Base-by-base conservation (phyloP, 768 basidiomycete species). In the Tulasnella sp. region DNA sequence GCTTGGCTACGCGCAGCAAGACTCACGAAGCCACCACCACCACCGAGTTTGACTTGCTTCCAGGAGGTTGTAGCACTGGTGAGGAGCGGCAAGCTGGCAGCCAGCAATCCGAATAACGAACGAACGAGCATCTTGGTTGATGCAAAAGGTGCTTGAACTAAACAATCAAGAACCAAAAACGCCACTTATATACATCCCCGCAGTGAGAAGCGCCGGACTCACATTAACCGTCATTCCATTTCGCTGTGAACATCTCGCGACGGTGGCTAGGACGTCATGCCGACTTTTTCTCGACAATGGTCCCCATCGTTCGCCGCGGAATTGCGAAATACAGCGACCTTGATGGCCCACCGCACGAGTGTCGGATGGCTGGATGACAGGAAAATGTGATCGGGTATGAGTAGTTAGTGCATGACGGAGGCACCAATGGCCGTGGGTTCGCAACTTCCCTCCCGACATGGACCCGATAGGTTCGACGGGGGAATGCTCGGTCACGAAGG, bases 21-120 rank as follows among this genome's bases (percentile, higher is more conserved):
- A 71, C 69, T 71, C 36, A 71, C 69, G 42, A 71, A 75, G 7
- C 74, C 74, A 37, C 74, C 74, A 38, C 74, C 64, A 70, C 54
- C 74, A 11, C 74, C 74, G 37, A 68, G 12, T 9, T 75, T 36
- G 54, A 75, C 74, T 36, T 68, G 49, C 36, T 75, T 75, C 74
- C 74, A 75, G 17, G 74, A 54, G 29, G 73, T 68, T 22, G 34
- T 17, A 64, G 31, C 36, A 14, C 29, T 17, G 29, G 19, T 34
- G 17, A 71, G 22, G 69, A 71, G 69, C 15, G 69, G 42, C 38
- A 38, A 71, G 37, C 37, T 38, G 38, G 36, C 69, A 39, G 38
- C 69, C 37, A 71, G 58, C 58, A 64, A 31, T 64, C 58, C 58
- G 58, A 64, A 64, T 15, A 64, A 64, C 12, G 58, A 64, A 31